Percentiles rank a stretch among this genome's conserved stretches.
These are phyloP conservation scores for Tulasnella sp. DNA, from an alignment of 768 basidiomycete species.

Conservation along the genomic window DNA sequence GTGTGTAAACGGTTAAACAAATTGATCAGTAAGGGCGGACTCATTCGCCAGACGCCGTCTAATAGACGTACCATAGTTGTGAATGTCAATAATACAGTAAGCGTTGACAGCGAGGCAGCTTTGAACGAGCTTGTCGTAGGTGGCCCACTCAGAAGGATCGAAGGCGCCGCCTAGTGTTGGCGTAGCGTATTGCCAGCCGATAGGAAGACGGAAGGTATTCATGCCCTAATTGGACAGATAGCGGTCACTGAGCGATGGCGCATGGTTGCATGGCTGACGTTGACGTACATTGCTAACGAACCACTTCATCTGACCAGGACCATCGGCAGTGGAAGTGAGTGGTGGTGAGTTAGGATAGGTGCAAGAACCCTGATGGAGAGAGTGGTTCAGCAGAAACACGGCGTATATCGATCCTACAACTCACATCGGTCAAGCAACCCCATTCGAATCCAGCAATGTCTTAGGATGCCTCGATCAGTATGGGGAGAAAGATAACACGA, in stretches of 20 bases:
- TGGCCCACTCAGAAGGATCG: conserved; percentile 50
- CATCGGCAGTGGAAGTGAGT: background rate
- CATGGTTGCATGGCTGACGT: background rate
- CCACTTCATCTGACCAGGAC: conserved; percentile 22
- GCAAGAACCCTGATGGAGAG: background rate
- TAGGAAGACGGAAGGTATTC: conserved; percentile 63
- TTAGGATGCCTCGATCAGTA: background rate
- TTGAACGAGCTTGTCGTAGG: conserved; percentile 59
- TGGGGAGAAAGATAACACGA: background rate
- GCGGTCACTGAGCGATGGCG: background rate
- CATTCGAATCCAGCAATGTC: conserved; percentile 32
- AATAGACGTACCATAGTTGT: conserved; percentile 31
- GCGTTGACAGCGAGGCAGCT: conserved; percentile 56
- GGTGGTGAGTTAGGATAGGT: conserved; percentile 36
- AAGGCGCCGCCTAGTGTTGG: conserved; percentile 48
- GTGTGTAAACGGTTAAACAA: background rate
- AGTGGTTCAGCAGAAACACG: background rate
- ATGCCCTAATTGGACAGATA: conserved; percentile 41
- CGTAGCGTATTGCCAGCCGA: conserved; percentile 56
- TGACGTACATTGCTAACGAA: conserved; percentile 21
- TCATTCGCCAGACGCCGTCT: background rate
- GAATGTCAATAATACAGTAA: conserved; percentile 57
- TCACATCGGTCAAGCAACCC: conserved; percentile 5
- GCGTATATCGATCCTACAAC: background rate
- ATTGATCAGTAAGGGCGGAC: too few species aligned